These are phyloP conservation scores for Linum trigynum DNA, from an alignment of 345 rosid genomes.

Conservation along the genomic window DNA sequence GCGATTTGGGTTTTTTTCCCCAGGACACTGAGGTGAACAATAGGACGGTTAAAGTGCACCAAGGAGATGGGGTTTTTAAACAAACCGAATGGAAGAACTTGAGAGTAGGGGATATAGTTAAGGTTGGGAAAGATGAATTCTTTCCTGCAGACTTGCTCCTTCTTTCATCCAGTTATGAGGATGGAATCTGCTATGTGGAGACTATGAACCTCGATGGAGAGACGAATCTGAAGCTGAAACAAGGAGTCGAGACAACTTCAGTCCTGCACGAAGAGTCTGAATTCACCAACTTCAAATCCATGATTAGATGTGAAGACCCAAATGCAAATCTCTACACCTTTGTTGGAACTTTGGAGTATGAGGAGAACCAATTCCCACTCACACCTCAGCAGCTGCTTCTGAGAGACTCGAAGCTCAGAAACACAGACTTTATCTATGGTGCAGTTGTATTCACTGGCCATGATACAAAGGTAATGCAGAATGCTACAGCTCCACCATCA, in stretches of 20 bases:
- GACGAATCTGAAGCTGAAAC: constrained; percentile 77
- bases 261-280: constrained; percentile 47
- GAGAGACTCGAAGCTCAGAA: constrained; percentile 75
- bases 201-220: constrained; percentile 97
- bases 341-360: constrained; percentile 63
- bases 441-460: constrained; percentile 78
- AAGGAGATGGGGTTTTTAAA: constrained; percentile 42
- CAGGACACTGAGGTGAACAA: constrained; percentile 80
- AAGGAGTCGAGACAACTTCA: constrained; percentile 67
- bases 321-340: constrained; percentile 80
- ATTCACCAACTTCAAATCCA: constrained; percentile 52
- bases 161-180: constrained; percentile 75
- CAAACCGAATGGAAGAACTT: constrained; percentile 56
- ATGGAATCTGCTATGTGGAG: constrained; percentile 81
- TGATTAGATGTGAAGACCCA: constrained; percentile 79
- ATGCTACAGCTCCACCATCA: constrained; percentile 73
- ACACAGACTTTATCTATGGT: constrained; percentile 73
- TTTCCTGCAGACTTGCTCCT: constrained; percentile 79
- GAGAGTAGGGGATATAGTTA: constrained; percentile 74
- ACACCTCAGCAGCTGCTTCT: constrained; percentile 76
- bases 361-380: constrained; percentile 50
- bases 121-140: constrained; percentile 73
- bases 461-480: constrained; percentile 89
- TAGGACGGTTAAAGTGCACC: constrained; percentile 62
- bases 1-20: not conserved